Conservation (phyloP, 106 monocot species). For the Dioscorea zingiberensis region DNA sequence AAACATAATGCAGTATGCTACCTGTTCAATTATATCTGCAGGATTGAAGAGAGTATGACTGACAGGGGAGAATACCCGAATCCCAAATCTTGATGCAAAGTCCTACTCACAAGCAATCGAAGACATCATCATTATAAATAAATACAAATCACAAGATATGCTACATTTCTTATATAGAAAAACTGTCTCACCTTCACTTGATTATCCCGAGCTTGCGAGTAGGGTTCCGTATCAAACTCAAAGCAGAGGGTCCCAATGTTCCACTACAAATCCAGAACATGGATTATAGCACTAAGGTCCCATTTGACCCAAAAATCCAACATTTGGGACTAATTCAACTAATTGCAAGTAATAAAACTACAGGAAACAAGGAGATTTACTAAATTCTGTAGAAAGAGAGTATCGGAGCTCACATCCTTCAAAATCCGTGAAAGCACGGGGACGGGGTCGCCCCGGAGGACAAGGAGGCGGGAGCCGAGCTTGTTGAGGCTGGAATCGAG, state of each 20-base stretch:
- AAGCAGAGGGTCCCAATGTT: conserved; percentile 69
- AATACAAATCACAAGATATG: not conserved
- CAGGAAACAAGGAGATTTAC: not conserved
- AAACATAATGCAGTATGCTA: not conserved
- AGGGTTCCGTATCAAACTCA: conserved; percentile 85
- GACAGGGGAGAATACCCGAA: conserved; percentile 67
- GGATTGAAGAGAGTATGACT: conserved; percentile 87
- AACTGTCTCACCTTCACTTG: conserved; percentile 38
- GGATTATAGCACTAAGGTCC: not conserved
- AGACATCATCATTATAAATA: not conserved
- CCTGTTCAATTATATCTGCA: conserved; percentile 63
- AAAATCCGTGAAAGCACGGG: conserved; percentile 28
- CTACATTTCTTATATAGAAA: not conserved
- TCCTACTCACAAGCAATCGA: conserved; percentile 29
- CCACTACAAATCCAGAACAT: conserved; percentile 36
- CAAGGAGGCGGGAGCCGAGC: conserved; percentile 70
- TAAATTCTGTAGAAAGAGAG: not conserved
- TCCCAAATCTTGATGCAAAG: conserved; percentile 51
- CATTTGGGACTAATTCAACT: too few species aligned
- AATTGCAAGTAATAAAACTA: not conserved
- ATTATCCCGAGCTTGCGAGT: conserved; percentile 37
- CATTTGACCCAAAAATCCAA: not conserved
- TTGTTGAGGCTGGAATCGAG: conserved; percentile 59
- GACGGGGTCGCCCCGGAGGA: conserved; percentile 59
- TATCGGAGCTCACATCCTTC: conserved; percentile 42